phyloP scores from a whole-genome alignment of 352 stramenopile genomes.

The Phytophthora pistaciae region DNA sequence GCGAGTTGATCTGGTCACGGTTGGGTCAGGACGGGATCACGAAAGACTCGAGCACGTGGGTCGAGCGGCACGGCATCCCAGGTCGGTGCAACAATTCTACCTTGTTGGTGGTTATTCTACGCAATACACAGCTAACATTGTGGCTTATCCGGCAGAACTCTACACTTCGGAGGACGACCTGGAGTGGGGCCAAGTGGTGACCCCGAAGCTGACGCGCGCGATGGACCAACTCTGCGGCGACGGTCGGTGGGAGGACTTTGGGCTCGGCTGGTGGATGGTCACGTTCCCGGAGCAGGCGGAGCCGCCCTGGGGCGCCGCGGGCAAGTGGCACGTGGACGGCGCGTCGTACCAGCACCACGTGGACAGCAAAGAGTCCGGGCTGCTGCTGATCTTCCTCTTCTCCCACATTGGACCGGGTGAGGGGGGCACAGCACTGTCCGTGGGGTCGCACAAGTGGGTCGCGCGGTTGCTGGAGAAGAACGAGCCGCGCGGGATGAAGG shows the following conservation, averaged over 20 bases:
- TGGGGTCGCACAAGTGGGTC: constrained; percentile 70
- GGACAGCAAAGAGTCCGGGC: constrained; percentile 71
- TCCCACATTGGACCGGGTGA: constrained; percentile 69
- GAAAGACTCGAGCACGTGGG: constrained; percentile 56
- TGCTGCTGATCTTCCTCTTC: constrained; percentile 87
- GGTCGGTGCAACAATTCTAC: constrained; percentile 26
- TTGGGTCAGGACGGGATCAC: constrained; percentile 47
- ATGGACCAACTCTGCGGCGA: constrained; percentile 80
- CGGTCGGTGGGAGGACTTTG: constrained; percentile 70
- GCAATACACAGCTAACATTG: background rate
- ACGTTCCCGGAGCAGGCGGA: constrained; percentile 71
- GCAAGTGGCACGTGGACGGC: constrained; percentile 88
- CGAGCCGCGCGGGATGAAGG: constrained; percentile 68
- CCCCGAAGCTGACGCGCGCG: constrained; percentile 51
- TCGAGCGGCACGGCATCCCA: constrained; percentile 65
- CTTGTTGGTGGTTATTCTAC: background rate
- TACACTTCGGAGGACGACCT: constrained; percentile 50
- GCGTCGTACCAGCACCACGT: constrained; percentile 79
- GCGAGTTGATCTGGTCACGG: constrained; percentile 57
- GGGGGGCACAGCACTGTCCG: constrained; percentile 76
- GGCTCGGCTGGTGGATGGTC: constrained; percentile 88
- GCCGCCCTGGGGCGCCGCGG: constrained; percentile 68
- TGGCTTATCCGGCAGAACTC: constrained; percentile 40
- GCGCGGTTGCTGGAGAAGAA: constrained; percentile 60
- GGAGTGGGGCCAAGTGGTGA: constrained; percentile 59